Evolutionary conservation across 352 stramenopile species (phyloP), one percentile per base, ranked within the genome.

Genomic region (Pythium utonaiense): DNA sequence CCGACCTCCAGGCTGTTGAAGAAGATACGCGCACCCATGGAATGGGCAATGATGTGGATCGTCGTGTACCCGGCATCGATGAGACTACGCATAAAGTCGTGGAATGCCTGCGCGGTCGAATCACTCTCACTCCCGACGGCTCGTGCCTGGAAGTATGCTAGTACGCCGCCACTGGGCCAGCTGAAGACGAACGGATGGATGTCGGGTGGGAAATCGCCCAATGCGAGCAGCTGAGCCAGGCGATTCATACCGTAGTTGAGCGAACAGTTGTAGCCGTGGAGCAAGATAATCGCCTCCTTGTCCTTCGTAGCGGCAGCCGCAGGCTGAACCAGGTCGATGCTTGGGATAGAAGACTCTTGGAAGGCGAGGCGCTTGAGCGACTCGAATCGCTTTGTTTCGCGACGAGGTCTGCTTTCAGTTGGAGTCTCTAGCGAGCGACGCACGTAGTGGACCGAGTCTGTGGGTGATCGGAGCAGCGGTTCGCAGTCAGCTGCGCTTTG

Each of bases 111-210:
- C 8, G 69, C 69, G 0, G 73, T 80, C 13, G 24, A 25, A 12
- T 71, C 62, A 36, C 64, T 78, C 21, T 80, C 58, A 5, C 56
- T 67, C 4, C 67, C 70, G 24, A 70, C 44, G 16, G 24, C 27
- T 2, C 41, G 51, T 1, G 63, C 63, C 48, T 78, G 77, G 34
- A 77, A 88, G 50, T 88, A 91, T 8, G 78, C 74, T 12, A 91
- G 61, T 0, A 71, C 67, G 22, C 78, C 74, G 27, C 75, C 81
- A 27, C 74, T 91, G 0, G 81, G 77, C 81, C 81, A 91, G 50
- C 79, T 89, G 38, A 91, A 91, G 2, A 91, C 69, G 47, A 81
- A 89, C 27, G 81, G 81, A 31, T 91, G 81, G 55, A 91, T 83
- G 21, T 70, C 70, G 0, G 75, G 70, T 0, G 81, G 81, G 40